Conservation (phyloP, 75 land plant species). For the Chamaecyparis obtusa region DNA sequence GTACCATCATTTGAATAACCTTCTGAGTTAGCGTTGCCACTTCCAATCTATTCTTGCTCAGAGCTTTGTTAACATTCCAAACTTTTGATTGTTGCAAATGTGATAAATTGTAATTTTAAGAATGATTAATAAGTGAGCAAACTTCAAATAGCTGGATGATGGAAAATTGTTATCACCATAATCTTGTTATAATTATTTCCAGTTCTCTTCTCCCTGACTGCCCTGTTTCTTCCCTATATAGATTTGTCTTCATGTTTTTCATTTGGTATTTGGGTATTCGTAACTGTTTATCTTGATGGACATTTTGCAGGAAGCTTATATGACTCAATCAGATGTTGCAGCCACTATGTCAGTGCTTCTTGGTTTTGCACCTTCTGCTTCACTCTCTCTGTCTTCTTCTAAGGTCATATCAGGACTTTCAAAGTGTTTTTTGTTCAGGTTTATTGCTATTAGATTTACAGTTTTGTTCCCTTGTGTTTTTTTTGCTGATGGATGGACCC, state of each 20-base stretch:
- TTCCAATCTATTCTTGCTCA: neutral
- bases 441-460: neutral
- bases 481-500: constrained; percentile 48
- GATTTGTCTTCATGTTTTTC: neutral
- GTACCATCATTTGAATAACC: too few relatives aligned
- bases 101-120: too few relatives aligned
- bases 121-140: too few relatives aligned
- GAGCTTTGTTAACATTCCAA: neutral
- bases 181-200: neutral
- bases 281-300: neutral
- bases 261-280: neutral
- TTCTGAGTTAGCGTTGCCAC: neutral
- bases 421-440: neutral
- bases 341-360: constrained; percentile 69
- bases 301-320: constrained; percentile 28
- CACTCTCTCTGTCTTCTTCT: constrained; percentile 36
- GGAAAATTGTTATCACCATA: neutral
- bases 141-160: neutral
- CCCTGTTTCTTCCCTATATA: neutral
- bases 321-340: constrained; percentile 46
- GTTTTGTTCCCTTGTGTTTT: neutral
- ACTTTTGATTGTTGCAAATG: neutral
- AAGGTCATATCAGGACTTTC: constrained; percentile 37
- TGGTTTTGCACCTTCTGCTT: constrained; percentile 60
- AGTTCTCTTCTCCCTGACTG: neutral